Evolutionary conservation across 139 green algal genomes (phyloP).

Genomic region (Chlorella sp.): DNA sequence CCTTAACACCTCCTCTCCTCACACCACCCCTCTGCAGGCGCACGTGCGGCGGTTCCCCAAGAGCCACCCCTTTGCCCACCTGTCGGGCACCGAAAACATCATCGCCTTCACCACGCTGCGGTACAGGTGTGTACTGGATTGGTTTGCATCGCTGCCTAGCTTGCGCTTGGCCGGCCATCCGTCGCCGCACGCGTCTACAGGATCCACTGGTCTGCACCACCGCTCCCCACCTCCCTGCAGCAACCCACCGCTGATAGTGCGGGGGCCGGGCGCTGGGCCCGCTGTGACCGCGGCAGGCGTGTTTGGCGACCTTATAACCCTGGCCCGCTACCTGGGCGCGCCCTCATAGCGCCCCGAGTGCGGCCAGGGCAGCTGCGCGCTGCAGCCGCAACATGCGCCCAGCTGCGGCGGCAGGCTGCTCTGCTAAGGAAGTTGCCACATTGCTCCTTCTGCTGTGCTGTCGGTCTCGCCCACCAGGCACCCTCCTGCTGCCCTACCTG

Average conservation of each 20-base stretch:
- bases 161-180: no score
- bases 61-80: constrained; percentile 86
- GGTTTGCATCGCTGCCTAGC: no score
- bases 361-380: no score
- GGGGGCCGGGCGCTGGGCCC: constrained; percentile 86
- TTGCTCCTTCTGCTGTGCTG: no score
- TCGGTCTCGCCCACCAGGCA: no score
- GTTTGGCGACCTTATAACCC: constrained; percentile 89
- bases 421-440: no score
- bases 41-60: constrained; percentile 62
- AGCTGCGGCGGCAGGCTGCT: no score
- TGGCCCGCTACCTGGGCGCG: constrained; percentile 54
- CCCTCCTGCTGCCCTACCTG: no score
- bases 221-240: background rate
- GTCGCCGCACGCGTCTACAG: no score
- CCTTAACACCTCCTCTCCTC: background rate
- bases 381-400: no score
- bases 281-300: constrained; percentile 94
- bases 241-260: constrained; percentile 82
- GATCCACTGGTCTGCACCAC: background rate
- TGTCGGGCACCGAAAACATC: constrained; percentile 93
- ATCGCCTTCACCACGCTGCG: constrained; percentile 85
- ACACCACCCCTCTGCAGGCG: constrained; percentile 42
- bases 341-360: constrained; percentile 4
- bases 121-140: constrained; percentile 58